phyloP scores from a whole-genome alignment of 139 green algal species.

The Tetradesmus obliquus region DNA sequence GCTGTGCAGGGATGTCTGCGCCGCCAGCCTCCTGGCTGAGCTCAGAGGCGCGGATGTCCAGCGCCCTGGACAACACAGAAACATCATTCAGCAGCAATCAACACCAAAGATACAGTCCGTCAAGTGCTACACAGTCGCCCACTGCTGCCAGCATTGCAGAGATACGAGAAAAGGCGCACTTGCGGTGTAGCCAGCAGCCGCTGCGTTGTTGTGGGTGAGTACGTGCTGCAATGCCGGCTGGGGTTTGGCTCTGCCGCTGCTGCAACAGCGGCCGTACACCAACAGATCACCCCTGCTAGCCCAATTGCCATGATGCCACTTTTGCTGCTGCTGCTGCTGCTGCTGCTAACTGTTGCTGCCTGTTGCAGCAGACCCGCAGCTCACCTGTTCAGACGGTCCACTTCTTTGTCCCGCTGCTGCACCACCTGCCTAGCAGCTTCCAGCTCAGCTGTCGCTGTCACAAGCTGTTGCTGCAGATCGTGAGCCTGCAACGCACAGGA shows the following conservation, averaged over 20 bases:
- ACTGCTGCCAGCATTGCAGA: too few species aligned
- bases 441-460: constrained; percentile 11
- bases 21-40: constrained; percentile 25
- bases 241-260: too few species aligned
- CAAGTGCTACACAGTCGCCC: too few species aligned
- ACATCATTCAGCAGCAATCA: not conserved
- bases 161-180: too few species aligned
- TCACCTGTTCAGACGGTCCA: constrained; percentile 26
- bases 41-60: constrained; percentile 26
- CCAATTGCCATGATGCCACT: not conserved
- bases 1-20: constrained; percentile 6
- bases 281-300: not conserved
- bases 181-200: not conserved
- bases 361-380: not conserved
- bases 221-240: not conserved
- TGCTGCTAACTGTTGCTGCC: not conserved
- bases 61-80: constrained; percentile 7
- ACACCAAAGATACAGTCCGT: too few species aligned
- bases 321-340: not conserved
- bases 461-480: constrained; percentile 34
- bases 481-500: not conserved
- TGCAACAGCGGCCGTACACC: not conserved
- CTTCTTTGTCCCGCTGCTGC: constrained; percentile 20
- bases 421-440: not conserved
- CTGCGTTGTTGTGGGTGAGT: not conserved